Evolutionary conservation across 2,329 filamentous ascomycete genomes (phyloP), one percentile per base, ranked within the genome.

Genomic region (Neodidymelliopsis sp.): DNA sequence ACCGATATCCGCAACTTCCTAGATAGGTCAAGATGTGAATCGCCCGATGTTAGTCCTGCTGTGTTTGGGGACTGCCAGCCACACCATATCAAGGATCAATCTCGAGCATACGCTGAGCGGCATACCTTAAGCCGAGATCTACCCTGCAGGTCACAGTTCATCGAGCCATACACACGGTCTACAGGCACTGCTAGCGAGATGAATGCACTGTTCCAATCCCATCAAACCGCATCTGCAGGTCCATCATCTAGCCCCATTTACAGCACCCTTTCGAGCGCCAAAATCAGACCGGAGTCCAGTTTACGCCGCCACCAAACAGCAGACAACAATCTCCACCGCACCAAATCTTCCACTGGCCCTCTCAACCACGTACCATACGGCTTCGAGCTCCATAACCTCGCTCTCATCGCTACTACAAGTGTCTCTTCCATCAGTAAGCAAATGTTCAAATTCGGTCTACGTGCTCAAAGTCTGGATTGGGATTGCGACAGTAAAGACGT

Each of bases 281-380:
- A 11, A 9, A 11, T 24, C 31, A 10, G 6, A 20, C 27, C 9
- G 6, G n/a, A 8, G 1, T 4, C 34, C 16, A 4, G 12, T 4
- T 6, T 13, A 2, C 39, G 12, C 3, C 33, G 39, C 22, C 13
- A 31, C 29, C 15, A 49, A 36, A 45, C 55, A 24, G 15, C 43
- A 49, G 38, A 55, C 40, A 4, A 52, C 49, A n/a, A 43, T 2
- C 19, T 47, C 4, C 44, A 58, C 10, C 67, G 70, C 4, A 69
- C 61, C 4, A 73, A 69, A 35, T 75, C 74, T 1, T 70, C 68
- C 1, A 62, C 50, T 8, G 59, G 77, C 0, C 71, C 73, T 0
- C 69, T 78, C 5, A 73, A 78, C 48, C 66, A 65, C 6, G 64
- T 65, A 4, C 74, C 74, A 2, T 39, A 48, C 4, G 63, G 62